Percentiles rank a stretch among this genome's conserved stretches.
Conservation (phyloP, 1,284 basidiomycete genomes). For the Xanthoconium separans region DNA sequence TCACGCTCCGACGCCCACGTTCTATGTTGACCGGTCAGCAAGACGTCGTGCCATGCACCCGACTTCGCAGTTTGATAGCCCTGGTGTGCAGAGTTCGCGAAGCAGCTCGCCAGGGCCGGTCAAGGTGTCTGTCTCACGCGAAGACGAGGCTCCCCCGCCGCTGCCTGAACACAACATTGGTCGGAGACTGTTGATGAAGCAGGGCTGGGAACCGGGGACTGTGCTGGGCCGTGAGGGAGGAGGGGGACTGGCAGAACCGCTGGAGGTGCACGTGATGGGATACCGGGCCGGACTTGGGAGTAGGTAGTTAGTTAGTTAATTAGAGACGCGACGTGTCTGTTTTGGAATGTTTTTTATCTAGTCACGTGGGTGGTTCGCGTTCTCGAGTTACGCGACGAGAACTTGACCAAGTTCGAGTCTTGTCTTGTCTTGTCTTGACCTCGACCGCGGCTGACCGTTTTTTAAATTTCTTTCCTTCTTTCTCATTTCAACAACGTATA, state of each 20-base stretch:
- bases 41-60: slow-evolving; percentile 59
- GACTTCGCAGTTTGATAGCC: slow-evolving; percentile 45
- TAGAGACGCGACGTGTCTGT: slow-evolving; percentile 36
- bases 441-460: slow-evolving; percentile 29
- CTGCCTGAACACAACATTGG: slow-evolving; percentile 62
- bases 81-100: slow-evolving; percentile 37
- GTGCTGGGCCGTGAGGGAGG: slow-evolving; percentile 47
- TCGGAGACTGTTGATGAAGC: slow-evolving; percentile 62
- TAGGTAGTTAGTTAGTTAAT: neutral
- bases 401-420: slow-evolving; percentile 4
- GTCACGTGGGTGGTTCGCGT: slow-evolving; percentile 38
- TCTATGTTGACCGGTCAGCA: slow-evolving; percentile 67
- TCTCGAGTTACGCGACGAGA: slow-evolving; percentile 26
- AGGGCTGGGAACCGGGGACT: slow-evolving; percentile 72
- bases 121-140: slow-evolving; percentile 3
- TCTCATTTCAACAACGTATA: no score
- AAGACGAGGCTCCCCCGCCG: slow-evolving; percentile 40
- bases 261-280: slow-evolving; percentile 43
- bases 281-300: slow-evolving; percentile 56
- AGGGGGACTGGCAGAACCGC: slow-evolving; percentile 52
- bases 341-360: slow-evolving; percentile 28
- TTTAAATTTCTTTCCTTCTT: slow-evolving; percentile 8
- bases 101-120: slow-evolving; percentile 23
- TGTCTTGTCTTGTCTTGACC: slow-evolving; percentile 13
- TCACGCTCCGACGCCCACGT: slow-evolving; percentile 13